Percentiles rank a stretch among this genome's conserved stretches.
phyloP scores from a whole-genome alignment of 164 flowering plant species.

The Umbilicus rupestris region DNA sequence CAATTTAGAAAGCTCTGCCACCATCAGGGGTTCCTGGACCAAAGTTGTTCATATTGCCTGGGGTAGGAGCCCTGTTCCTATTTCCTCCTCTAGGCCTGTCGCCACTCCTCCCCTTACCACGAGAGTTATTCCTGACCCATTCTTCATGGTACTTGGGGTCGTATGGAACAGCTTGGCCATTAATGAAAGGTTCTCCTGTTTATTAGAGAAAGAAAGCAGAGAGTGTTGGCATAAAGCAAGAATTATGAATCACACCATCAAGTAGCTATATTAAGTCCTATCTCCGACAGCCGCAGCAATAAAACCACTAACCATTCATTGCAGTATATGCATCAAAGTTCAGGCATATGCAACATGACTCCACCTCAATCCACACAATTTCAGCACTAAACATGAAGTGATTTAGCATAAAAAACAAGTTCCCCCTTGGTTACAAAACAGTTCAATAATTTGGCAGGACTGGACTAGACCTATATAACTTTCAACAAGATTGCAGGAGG shows the following conservation, averaged over 20 bases:
- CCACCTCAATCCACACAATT: background rate
- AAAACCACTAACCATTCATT: background rate
- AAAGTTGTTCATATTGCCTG: background rate
- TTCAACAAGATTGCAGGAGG: background rate
- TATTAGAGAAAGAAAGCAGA: slow-evolving; percentile 5
- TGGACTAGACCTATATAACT: background rate
- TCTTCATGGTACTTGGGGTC: slow-evolving; percentile 84
- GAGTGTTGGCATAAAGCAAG: background rate
- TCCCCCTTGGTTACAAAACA: background rate
- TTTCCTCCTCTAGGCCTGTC: background rate
- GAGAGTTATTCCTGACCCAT: slow-evolving; percentile 52
- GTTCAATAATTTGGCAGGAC: background rate
- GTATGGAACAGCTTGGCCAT: slow-evolving; percentile 81
- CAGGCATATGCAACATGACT: background rate
- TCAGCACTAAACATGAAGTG: background rate
- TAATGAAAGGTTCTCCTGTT: slow-evolving; percentile 73
- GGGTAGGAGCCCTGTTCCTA: background rate
- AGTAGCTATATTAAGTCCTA: no score
- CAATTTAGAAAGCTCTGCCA: background rate
- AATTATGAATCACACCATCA: no score
- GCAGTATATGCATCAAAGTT: background rate
- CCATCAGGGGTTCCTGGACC: background rate
- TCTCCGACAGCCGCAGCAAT: background rate
- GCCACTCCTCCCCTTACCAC: slow-evolving; percentile 39
- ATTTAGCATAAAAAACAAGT: background rate